Evolutionary conservation across 2,329 filamentous ascomycete genomes (phyloP), one percentile per base, ranked within the genome.

Genomic region (Colletotrichum limetticola): DNA sequence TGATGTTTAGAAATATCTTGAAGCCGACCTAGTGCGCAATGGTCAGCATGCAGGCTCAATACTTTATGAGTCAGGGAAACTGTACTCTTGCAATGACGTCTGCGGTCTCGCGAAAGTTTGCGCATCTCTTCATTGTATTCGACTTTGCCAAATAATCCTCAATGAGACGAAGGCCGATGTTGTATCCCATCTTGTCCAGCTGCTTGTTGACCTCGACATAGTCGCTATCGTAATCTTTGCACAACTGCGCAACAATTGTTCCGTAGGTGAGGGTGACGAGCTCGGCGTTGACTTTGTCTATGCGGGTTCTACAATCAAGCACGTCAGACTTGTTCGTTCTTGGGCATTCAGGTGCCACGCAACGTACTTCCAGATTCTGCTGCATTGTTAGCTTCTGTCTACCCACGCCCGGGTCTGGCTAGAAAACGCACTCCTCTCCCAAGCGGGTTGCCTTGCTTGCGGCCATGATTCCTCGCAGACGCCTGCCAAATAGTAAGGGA

Each of bases 151-250:
- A 91, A 80, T 98, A 99, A 84, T 99, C 97, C 79, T 99, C 97
- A 77, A 99, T 98, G 76, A 99, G 85, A 49, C 97, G 94, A 80
- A 98, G 88, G 32, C 97, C 97, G 76, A 99, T 99, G 80, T 98
- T 98, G 86, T 98, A 98, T 68, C 97, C 97, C 97, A 99, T 99
- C 85, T 96, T 97, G 81, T 99, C 97, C 57, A 99, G 89, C 83
- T 99, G 97, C 83, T 96, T 95, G 86, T 99, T 99, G 81, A 99
- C 96, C 82, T 98, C 95, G 64, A 91, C 87, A 81, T 99, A 99
- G 85, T 98, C 95, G 78, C 91, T 92, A 78, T 98, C 95, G 82
- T 96, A 98, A 86, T 99, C 97, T 83, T 96, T 96, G 86, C 96
- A 98, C 76, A 99, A 88, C 83, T 98, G 96, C 70, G 95, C 94